Base-by-base conservation (phyloP, 1,284 basidiomycete species). In the Sanghuangporus baumii region DNA sequence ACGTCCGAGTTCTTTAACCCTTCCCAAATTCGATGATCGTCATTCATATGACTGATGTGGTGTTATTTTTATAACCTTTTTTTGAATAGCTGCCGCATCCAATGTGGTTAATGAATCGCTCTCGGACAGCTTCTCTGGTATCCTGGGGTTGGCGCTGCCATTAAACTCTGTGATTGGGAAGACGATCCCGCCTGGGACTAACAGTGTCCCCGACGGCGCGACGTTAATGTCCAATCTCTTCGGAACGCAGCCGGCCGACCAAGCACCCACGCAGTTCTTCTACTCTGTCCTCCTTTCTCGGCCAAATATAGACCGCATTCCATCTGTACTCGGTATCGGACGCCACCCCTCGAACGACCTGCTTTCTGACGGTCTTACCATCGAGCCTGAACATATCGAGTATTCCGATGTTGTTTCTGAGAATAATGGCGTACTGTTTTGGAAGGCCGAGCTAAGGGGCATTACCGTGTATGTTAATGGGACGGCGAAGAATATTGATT, bases 61-160 rank as follows among this genome's bases (percentile, higher is more conserved):
- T 55, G 52, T 51, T 46, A 23, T 41, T 57, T 37, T 50, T 31
- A 31, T 31, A 5, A 31, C 18, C 2, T 36, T 23, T n/a, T 8
- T 56, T 16, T 23, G 18, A 23, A 5, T 67, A 87, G 87, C 82
- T 56, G 85, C 86, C 3, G 87, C 81, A 2, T 70, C 72, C 38
- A 67, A 68, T 26, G 82, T 90, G 56, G 64, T 72, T 1, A 70
- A 75, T 36, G 88, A 91, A 71, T 80, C 82, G 0, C 78, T 90
- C 4, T 73, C 78, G 1, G 67, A 76, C 5, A 63, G 72, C 11
- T 91, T 86, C 70, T 78, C 74, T 64, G 88, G 89, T 37, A 79
- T 91, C 56, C 77, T 91, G 3, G 89, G 89, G n/a, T 82, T 91
- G 46, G 86, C 88, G 1, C 82, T 89, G 20, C 86, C 89, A 20